phyloP scores from a whole-genome alignment of 2,329 filamentous ascomycete species.

The Emydomyces testavorans region DNA sequence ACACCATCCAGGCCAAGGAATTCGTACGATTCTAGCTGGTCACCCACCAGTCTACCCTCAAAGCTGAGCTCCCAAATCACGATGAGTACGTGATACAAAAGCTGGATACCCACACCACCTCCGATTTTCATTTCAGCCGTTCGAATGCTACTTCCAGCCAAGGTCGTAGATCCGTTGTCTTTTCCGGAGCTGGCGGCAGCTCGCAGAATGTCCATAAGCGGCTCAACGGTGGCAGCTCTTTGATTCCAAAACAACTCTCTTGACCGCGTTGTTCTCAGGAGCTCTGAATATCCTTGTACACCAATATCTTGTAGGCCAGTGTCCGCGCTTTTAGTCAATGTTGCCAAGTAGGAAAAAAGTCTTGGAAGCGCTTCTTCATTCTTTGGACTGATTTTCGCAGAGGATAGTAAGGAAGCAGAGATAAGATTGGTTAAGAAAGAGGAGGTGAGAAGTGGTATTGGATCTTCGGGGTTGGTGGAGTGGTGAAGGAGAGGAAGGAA shows the following conservation, averaged over 20 bases:
- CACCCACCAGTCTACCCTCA: slow-evolving; percentile 58
- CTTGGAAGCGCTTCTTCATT: slow-evolving; percentile 67
- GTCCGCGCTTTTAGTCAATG: slow-evolving; percentile 72
- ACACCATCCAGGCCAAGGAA: slow-evolving; percentile 17
- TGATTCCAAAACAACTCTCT: slow-evolving; percentile 85
- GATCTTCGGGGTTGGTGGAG: slow-evolving; percentile 70
- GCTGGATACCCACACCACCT: slow-evolving; percentile 78
- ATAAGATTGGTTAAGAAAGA: slow-evolving; percentile 75
- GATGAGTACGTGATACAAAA: slow-evolving; percentile 85
- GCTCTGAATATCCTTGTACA: slow-evolving; percentile 76
- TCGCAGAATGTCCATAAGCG: slow-evolving; percentile 67
- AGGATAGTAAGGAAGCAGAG: slow-evolving; percentile 49
- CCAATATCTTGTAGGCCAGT: slow-evolving; percentile 90
- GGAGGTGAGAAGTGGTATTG: slow-evolving; percentile 79
- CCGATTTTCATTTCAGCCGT: slow-evolving; percentile 51
- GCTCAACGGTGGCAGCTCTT: slow-evolving; percentile 68
- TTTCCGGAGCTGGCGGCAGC: slow-evolving; percentile 62
- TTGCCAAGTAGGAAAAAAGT: slow-evolving; percentile 75
- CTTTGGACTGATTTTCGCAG: slow-evolving; percentile 48
- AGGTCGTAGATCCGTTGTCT: slow-evolving; percentile 51
- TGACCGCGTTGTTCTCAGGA: slow-evolving; percentile 63
- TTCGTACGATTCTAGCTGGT: slow-evolving; percentile 72
- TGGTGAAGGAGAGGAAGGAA: slow-evolving; percentile 77
- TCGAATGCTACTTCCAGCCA: slow-evolving; percentile 46
- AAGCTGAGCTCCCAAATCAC: slow-evolving; percentile 97